phyloP scores from a whole-genome alignment of 2,329 filamentous ascomycete species.

The Pseudogymnoascus sp. region DNA sequence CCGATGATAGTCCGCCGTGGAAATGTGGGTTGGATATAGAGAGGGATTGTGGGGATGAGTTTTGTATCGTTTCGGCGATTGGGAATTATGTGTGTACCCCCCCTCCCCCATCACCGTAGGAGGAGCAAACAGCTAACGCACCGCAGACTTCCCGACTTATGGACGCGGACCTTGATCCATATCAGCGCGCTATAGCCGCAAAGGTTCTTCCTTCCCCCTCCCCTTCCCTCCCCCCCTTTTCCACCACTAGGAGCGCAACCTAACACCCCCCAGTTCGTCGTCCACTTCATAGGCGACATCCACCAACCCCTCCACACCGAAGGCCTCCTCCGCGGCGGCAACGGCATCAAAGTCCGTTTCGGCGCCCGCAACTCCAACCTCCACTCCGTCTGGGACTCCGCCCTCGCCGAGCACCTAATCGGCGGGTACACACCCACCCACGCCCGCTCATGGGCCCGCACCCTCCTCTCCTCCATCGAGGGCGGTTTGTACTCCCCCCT shows the following conservation, averaged over 20 bases:
- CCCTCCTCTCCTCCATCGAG: constrained; percentile 46
- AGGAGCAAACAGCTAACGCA: constrained; percentile 28
- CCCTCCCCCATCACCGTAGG: neutral
- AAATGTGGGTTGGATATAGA: constrained; percentile 49
- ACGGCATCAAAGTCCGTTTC: constrained; percentile 58
- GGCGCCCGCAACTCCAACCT: constrained; percentile 52
- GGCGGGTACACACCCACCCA: constrained; percentile 45
- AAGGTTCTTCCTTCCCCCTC: constrained; percentile 38
- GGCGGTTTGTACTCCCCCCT: constrained; percentile 45
- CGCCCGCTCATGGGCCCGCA: constrained; percentile 48
- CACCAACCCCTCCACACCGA: constrained; percentile 63
- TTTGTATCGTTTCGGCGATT: constrained; percentile 49
- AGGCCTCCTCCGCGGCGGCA: constrained; percentile 57
- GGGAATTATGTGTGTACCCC: constrained; percentile 25
- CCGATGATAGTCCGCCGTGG: constrained; percentile 52
- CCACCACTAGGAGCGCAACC: neutral
- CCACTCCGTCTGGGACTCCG: constrained; percentile 66
- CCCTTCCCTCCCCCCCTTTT: neutral
- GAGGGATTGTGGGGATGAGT: constrained; percentile 53
- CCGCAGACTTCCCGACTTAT: constrained; percentile 48
- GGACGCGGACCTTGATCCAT: constrained; percentile 37
- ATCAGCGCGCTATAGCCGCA: constrained; percentile 48
- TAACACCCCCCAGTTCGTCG: constrained; percentile 48
- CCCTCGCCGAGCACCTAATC: constrained; percentile 57
- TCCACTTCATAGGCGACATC: constrained; percentile 44